Base-by-base conservation (phyloP, 2,329 filamentous ascomycete species). In the Aspergillus jensenii region DNA sequence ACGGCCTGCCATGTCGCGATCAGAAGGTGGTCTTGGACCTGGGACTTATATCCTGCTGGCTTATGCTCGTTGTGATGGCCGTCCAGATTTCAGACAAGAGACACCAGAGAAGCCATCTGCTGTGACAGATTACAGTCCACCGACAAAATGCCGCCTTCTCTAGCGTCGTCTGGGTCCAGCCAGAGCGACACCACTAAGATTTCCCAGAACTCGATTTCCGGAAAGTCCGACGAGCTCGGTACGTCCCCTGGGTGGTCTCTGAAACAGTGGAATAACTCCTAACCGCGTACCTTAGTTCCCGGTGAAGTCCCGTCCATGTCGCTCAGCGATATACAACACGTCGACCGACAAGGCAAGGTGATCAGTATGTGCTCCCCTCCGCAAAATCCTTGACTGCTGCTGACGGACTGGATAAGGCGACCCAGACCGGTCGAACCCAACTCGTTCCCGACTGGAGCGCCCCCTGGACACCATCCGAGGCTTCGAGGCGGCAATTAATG, bases 171-270 rank as follows among this genome's bases (percentile, higher is more conserved):
- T 15, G 31, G 43, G 27, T 55, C 55, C 11, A 50, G 41, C 44
- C 37, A 55, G 27, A 62, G 62, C 55, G 68, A 53, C 44, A 58
- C 57, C 11, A 19, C 39, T 9, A 59, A 59, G 35, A 54, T 40
- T 39, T 49, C 60, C 40, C 63, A 56, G 27, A 3, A 39, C 5
- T 66, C 68, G 15, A 52, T 91, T 66, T 87, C 90, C 65, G 87
- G 82, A 73, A 96, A 95, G 80, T 89, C 91, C 35, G 91, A 96
- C 74, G 92, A 96, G 75, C 92, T 93, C 62, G 84, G 92, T 96
- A 80, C 68, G 90, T 31, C 27, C 3, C 27, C 27, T 31, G 27
- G 9, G 27, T 83, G 56, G 33, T 33, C 23, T 25, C 35, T 49
- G 23, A 15, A 19, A 45, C 11, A 7, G 15, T 15, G 33, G 41